These are phyloP conservation scores for Sistotremastrum niveocremeum DNA, from an alignment of 768 basidiomycete genomes.

Conservation along the genomic window DNA sequence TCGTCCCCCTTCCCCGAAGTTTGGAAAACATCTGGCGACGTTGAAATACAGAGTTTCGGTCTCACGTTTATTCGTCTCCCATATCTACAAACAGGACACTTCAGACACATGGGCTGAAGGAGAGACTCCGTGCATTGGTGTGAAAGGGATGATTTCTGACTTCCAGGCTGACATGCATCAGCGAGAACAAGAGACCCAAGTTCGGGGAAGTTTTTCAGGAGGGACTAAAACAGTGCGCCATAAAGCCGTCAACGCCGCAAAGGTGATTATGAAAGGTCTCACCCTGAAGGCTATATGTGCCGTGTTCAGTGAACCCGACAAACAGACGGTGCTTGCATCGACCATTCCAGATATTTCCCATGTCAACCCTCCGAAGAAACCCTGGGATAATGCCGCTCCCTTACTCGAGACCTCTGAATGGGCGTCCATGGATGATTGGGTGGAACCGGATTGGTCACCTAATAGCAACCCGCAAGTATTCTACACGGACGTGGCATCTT, in stretches of 20 bases:
- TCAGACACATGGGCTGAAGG: constrained; percentile 73
- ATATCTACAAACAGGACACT: constrained; percentile 74
- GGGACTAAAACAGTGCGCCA: constrained; percentile 49
- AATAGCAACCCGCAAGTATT: constrained; percentile 31
- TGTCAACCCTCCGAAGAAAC: constrained; percentile 32
- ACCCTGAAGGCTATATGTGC: constrained; percentile 72
- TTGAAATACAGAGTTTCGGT: constrained; percentile 80
- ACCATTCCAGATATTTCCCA: constrained; percentile 31
- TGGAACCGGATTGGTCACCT: constrained; percentile 60
- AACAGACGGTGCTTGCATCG: constrained; percentile 40
- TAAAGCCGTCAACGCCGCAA: constrained; percentile 81
- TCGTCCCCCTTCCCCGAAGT: constrained; percentile 66
- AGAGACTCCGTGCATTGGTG: constrained; percentile 64
- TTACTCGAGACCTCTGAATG: constrained; percentile 33
- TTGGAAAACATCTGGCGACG: constrained; percentile 78
- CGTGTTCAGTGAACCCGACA: constrained; percentile 58
- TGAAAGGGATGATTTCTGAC: constrained; percentile 70
- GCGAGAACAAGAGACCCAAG: constrained; percentile 64
- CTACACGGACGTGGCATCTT: constrained; percentile 58
- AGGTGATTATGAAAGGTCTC: constrained; percentile 64
- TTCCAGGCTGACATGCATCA: constrained; percentile 90
- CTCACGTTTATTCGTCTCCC: constrained; percentile 69
- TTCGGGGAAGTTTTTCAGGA: constrained; percentile 40
- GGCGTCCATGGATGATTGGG: constrained; percentile 72
- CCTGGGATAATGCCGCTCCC: constrained; percentile 28